A percentile compares a stretch with the other conserved stretches of the same genome.
Evolutionary conservation across 129 eudicot species (phyloP).

Genomic region (Flaveria ramosissima): DNA sequence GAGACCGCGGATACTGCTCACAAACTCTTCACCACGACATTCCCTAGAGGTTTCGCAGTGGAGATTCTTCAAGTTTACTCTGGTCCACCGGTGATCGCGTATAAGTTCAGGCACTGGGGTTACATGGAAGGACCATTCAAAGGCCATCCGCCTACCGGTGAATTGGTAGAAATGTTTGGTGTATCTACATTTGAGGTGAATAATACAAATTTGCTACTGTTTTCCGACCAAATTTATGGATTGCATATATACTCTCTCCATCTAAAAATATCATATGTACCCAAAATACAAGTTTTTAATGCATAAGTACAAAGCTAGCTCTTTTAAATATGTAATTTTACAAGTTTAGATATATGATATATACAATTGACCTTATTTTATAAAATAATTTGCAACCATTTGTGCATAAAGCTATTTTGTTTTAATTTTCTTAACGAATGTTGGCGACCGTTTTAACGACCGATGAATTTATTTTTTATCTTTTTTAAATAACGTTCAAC

Average conservation of each 20-base stretch:
- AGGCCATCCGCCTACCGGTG: constrained; percentile 68
- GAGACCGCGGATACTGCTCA: constrained; percentile 1
- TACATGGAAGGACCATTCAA: constrained; percentile 29
- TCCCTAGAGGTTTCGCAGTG: constrained; percentile 14
- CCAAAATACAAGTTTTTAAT: too few relatives aligned
- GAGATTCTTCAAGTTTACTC: constrained; percentile 7
- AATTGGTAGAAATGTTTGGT: constrained; percentile 61
- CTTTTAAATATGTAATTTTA: too few relatives aligned
- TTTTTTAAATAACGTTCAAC: background rate
- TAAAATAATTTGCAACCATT: background rate
- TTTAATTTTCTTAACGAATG: too few relatives aligned
- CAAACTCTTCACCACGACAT: constrained; percentile 14
- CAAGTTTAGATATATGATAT: too few relatives aligned
- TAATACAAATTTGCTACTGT: background rate
- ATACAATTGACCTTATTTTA: background rate
- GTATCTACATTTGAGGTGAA: constrained; percentile 45
- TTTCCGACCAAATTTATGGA: background rate
- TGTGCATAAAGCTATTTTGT: background rate
- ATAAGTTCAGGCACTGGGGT: constrained; percentile 46
- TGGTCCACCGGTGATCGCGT: constrained; percentile 32
- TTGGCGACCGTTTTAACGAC: too few relatives aligned
- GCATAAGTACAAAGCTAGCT: too few relatives aligned
- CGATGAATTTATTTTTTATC: background rate
- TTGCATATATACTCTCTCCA: too few relatives aligned
- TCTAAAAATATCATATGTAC: too few relatives aligned